These are phyloP conservation scores for Septoria petroselini DNA, from an alignment of 2,329 filamentous ascomycete species.

Conservation along the genomic window DNA sequence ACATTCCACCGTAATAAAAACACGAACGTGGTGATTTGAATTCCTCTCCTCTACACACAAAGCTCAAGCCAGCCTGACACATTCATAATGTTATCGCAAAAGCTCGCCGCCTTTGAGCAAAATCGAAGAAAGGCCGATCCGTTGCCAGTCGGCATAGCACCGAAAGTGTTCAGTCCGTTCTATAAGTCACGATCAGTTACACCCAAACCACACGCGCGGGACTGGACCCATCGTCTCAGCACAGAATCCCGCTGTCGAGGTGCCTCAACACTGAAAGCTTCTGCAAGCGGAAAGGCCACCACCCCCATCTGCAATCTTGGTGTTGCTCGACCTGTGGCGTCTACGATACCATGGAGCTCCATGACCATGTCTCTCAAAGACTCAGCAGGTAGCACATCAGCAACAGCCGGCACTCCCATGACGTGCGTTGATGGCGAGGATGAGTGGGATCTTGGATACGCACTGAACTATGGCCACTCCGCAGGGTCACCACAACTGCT, in stretches of 20 bases:
- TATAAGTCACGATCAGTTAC: conserved; percentile 3
- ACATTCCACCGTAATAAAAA: no score
- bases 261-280: conserved; percentile 21
- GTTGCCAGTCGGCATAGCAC: conserved; percentile 21
- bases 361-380: conserved; percentile 12
- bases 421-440: conserved; percentile 18
- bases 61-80: neutral
- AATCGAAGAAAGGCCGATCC: conserved; percentile 7
- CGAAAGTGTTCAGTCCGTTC: conserved; percentile 17
- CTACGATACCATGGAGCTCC: conserved; percentile 19
- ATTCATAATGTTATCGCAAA: conserved; percentile 11
- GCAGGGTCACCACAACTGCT: conserved; percentile 30
- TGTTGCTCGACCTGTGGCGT: conserved; percentile 17
- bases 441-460: conserved; percentile 28
- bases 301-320: conserved; percentile 20
- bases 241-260: conserved; percentile 15
- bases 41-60: neutral
- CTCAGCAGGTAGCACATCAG: neutral
- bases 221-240: conserved; percentile 18
- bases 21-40: no score
- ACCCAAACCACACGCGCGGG: conserved; percentile 2
- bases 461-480: conserved; percentile 33
- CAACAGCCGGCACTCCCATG: neutral
- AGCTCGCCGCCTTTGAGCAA: conserved; percentile 16
- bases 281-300: conserved; percentile 14